These are phyloP conservation scores for Colletotrichum navitas DNA, from an alignment of 2,329 filamentous ascomycete species.

Conservation along the genomic window DNA sequence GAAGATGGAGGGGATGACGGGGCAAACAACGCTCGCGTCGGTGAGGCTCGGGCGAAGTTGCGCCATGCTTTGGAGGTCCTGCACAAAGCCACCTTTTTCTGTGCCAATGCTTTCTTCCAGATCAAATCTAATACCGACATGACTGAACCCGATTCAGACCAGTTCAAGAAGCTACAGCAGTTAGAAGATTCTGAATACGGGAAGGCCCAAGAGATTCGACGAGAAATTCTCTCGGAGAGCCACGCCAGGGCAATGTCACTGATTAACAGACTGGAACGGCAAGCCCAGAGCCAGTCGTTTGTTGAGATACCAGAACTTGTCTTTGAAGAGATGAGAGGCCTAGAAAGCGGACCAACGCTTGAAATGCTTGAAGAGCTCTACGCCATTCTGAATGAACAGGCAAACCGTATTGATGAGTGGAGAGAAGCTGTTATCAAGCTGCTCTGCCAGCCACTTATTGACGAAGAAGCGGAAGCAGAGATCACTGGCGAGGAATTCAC, in stretches of 20 bases:
- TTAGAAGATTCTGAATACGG: slow-evolving; percentile 82
- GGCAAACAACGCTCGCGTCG: slow-evolving; percentile 58
- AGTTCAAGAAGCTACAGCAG: slow-evolving; percentile 75
- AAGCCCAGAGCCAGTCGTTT: slow-evolving; percentile 66
- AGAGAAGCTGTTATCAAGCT: slow-evolving; percentile 79
- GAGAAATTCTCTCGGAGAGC: slow-evolving; percentile 79
- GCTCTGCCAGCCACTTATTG: slow-evolving; percentile 81
- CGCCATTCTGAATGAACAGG: slow-evolving; percentile 78
- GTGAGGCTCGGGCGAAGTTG: slow-evolving; percentile 73
- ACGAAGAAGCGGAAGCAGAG: slow-evolving; percentile 80
- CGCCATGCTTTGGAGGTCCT: slow-evolving; percentile 82
- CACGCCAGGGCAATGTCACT: slow-evolving; percentile 68
- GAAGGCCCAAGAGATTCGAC: slow-evolving; percentile 79
- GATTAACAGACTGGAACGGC: slow-evolving; percentile 73
- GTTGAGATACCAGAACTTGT: slow-evolving; percentile 69
- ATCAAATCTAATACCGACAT: slow-evolving; percentile 78
- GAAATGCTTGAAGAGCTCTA: slow-evolving; percentile 76
- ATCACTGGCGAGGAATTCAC: slow-evolving; percentile 92
- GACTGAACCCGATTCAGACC: slow-evolving; percentile 74
- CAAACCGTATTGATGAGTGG: slow-evolving; percentile 79
- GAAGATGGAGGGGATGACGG: slow-evolving; percentile 47
- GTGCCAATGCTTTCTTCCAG: slow-evolving; percentile 85
- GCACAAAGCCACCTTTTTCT: slow-evolving; percentile 87
- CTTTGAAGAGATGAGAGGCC: slow-evolving; percentile 70
- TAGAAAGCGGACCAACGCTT: slow-evolving; percentile 78